phyloP scores from a whole-genome alignment of 208 protist species.

The Leptomonas seymouri region DNA sequence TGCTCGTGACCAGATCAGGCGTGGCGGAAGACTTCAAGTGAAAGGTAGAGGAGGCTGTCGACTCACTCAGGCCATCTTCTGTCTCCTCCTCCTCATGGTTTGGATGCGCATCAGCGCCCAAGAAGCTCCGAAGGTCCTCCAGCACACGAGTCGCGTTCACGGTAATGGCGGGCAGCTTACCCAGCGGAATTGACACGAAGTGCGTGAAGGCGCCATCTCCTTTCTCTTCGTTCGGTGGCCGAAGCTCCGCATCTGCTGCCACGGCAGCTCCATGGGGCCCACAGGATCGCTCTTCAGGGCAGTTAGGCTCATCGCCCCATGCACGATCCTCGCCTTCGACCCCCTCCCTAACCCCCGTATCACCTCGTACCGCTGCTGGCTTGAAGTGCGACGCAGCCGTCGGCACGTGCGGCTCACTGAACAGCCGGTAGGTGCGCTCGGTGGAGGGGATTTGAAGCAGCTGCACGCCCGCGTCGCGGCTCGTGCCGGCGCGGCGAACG shows the following conservation, averaged over 20 bases:
- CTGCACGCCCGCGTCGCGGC: conserved; percentile 27
- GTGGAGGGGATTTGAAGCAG: conserved; percentile 30
- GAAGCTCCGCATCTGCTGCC: conserved; percentile 5
- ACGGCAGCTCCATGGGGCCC: background rate
- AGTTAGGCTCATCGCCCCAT: conserved; percentile 21
- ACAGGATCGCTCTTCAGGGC: background rate
- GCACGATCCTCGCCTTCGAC: conserved; percentile 18
- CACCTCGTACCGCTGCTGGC: background rate
- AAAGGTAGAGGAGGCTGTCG: background rate
- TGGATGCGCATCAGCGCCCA: background rate
- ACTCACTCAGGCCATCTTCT: background rate
- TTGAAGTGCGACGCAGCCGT: conserved; percentile 8
- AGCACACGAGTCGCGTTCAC: conserved; percentile 34
- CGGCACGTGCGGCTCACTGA: conserved; percentile 33
- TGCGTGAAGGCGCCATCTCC: conserved; percentile 62
- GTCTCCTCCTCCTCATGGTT: conserved; percentile 1
- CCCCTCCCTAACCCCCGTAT: conserved; percentile 8
- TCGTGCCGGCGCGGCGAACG: conserved; percentile 23
- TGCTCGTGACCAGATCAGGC: conserved; percentile 52
- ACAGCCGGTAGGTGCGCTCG: conserved; percentile 44
- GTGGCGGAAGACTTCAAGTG: conserved; percentile 2
- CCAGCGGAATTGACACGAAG: conserved; percentile 80
- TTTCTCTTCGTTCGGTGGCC: conserved; percentile 17
- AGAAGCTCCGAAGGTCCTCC: conserved; percentile 28
- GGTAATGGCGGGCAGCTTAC: conserved; percentile 43